These are phyloP conservation scores for Pseudodiploospora longispora DNA, from an alignment of 2,329 filamentous ascomycete genomes.

Conservation along the genomic window DNA sequence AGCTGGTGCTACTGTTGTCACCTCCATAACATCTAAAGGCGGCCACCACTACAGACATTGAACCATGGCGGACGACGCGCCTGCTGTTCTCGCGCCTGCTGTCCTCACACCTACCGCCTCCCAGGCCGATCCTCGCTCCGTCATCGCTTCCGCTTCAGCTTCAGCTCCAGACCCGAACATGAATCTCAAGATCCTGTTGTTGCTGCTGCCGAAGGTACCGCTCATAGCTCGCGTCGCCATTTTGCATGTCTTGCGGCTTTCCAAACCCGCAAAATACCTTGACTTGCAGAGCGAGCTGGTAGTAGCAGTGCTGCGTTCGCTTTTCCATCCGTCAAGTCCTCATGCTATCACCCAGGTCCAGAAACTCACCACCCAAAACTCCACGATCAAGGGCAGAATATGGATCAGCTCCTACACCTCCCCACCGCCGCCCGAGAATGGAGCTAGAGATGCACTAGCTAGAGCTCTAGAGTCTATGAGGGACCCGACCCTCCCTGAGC, in stretches of 20 bases:
- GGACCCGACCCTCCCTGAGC: neutral
- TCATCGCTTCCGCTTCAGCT: neutral
- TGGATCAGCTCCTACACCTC: conserved; percentile 71
- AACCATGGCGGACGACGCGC: too few relatives aligned
- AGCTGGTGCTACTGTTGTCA: too few relatives aligned
- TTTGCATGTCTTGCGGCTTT: conserved; percentile 57
- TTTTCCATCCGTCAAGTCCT: conserved; percentile 41
- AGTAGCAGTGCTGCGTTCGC: conserved; percentile 61
- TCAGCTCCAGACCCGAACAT: neutral
- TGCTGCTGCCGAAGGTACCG: conserved; percentile 49
- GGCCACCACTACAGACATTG: too few relatives aligned
- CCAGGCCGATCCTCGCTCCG: neutral
- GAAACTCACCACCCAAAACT: conserved; percentile 50
- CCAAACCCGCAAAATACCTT: conserved; percentile 66
- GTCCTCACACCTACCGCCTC: too few relatives aligned
- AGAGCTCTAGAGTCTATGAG: conserved; percentile 13
- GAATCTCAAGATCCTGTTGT: conserved; percentile 12
- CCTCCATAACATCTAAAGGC: too few relatives aligned
- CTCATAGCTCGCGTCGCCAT: conserved; percentile 54
- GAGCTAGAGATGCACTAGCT: conserved; percentile 49
- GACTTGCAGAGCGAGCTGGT: conserved; percentile 68
- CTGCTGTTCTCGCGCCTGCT: too few relatives aligned
- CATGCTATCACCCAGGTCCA: conserved; percentile 55
- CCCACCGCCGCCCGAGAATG: conserved; percentile 48
- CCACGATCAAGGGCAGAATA: conserved; percentile 65